Percentiles rank a stretch among this genome's conserved stretches.
Evolutionary conservation across 2,329 filamentous ascomycete species (phyloP).

Genomic region (Escovopsis sp.): DNA sequence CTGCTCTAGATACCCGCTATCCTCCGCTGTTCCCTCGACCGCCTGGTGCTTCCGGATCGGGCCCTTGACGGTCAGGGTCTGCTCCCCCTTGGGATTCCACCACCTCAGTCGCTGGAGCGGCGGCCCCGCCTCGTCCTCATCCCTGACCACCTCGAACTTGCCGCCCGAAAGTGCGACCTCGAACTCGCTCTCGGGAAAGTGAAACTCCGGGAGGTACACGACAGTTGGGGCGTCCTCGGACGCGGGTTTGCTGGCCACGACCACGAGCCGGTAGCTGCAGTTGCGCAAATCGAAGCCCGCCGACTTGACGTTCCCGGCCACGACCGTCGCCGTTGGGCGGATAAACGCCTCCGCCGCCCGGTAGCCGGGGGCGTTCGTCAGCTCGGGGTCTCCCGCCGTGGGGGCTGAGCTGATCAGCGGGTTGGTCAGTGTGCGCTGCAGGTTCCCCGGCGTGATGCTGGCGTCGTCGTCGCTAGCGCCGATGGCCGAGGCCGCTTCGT

Average conservation of each 20-base stretch:
- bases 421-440: slow-evolving; percentile 57
- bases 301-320: slow-evolving; percentile 53
- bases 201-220: slow-evolving; percentile 78
- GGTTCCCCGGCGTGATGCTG: slow-evolving; percentile 57
- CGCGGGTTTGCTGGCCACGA: slow-evolving; percentile 47
- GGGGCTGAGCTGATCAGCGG: slow-evolving; percentile 48
- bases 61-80: slow-evolving; percentile 63
- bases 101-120: slow-evolving; percentile 66
- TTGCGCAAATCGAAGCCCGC: slow-evolving; percentile 73
- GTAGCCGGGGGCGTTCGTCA: slow-evolving; percentile 55
- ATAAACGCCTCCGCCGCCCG: slow-evolving; percentile 89
- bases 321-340: slow-evolving; percentile 64
- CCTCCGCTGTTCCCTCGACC: slow-evolving; percentile 46
- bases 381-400: slow-evolving; percentile 34
- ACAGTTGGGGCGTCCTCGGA: slow-evolving; percentile 56
- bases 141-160: slow-evolving; percentile 72
- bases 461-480: slow-evolving; percentile 33
- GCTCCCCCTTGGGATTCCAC: slow-evolving; percentile 85
- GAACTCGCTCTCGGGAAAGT: slow-evolving; percentile 66
- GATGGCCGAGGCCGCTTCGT: slow-evolving; percentile 14
- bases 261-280: slow-evolving; percentile 59
- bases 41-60: slow-evolving; percentile 49
- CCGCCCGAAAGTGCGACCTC: slow-evolving; percentile 67
- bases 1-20: slow-evolving; percentile 65
- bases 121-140: slow-evolving; percentile 42